Percentiles rank a stretch among this genome's conserved stretches.
phyloP scores from a whole-genome alignment of 1,139 yeast species.

The Hemisphaericaspora xylofermentans region DNA sequence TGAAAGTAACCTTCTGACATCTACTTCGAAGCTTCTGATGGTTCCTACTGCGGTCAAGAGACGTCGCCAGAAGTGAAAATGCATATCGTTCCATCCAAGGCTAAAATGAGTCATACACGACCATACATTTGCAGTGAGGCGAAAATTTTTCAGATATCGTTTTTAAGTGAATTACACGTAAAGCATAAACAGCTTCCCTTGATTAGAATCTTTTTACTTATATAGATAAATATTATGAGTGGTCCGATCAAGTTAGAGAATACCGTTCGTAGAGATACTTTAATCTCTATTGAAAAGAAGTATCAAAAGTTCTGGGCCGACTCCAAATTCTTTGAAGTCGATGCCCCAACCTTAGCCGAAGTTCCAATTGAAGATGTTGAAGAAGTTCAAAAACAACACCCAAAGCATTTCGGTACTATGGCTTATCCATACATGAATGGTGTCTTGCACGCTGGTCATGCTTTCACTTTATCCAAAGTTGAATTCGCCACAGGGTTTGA shows the following conservation, averaged over 20 bases:
- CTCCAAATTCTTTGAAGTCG: slow-evolving; percentile 78
- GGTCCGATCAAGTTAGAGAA: slow-evolving; percentile 45
- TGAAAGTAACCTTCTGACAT: background rate
- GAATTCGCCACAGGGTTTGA: slow-evolving; percentile 94
- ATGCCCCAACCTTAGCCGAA: slow-evolving; percentile 80
- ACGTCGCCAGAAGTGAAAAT: slow-evolving; percentile 1
- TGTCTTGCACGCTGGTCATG: slow-evolving; percentile 96
- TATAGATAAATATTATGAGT: slow-evolving; percentile 29
- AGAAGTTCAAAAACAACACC: slow-evolving; percentile 73
- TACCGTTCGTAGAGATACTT: slow-evolving; percentile 90
- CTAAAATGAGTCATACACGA: background rate
- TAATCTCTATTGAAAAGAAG: slow-evolving; percentile 85
- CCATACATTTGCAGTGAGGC: background rate
- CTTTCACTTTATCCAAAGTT: slow-evolving; percentile 91
- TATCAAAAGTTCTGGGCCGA: slow-evolving; percentile 87
- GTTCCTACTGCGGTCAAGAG: slow-evolving; percentile 1
- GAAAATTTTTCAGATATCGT: background rate
- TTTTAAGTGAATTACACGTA: background rate
- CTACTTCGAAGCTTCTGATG: slow-evolving; percentile 1
- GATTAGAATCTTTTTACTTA: background rate
- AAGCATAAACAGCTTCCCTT: no score
- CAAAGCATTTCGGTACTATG: slow-evolving; percentile 91
- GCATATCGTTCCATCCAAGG: background rate
- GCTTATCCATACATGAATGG: slow-evolving; percentile 99
- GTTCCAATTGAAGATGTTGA: slow-evolving; percentile 60